Evolutionary conservation across 768 basidiomycete genomes (phyloP).

Genomic region (Kwoniella shandongensis): DNA sequence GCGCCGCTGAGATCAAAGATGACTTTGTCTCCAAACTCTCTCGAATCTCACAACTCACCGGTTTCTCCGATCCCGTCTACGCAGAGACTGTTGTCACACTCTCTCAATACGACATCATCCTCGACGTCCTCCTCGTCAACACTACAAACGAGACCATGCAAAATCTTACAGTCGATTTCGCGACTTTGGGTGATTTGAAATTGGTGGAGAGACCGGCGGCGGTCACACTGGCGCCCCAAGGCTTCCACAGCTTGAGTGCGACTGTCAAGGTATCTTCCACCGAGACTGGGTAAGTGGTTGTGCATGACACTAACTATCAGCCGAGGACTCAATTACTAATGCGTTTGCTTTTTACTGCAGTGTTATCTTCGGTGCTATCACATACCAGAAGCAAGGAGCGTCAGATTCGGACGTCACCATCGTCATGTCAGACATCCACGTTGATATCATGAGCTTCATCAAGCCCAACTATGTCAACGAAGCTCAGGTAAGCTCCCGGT

Average conservation of each 20-base stretch:
- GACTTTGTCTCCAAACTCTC: conserved; percentile 93
- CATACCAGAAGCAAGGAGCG: conserved; percentile 88
- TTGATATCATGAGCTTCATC: conserved; percentile 98
- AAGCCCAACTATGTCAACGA: conserved; percentile 95
- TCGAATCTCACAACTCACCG: conserved; percentile 89
- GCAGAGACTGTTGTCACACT: conserved; percentile 97
- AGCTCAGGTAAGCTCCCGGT: conserved; percentile 66
- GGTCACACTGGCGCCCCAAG: conserved; percentile 90
- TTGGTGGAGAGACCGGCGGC: conserved; percentile 93
- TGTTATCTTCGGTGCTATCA: conserved; percentile 95
- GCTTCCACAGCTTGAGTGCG: conserved; percentile 97
- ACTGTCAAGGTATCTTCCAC: conserved; percentile 97
- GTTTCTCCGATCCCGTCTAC: conserved; percentile 97
- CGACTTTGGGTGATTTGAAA: conserved; percentile 93
- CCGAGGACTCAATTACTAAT: conserved; percentile 41
- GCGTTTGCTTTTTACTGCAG: conserved; percentile 43
- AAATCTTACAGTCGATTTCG: conserved; percentile 95
- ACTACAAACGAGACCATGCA: conserved; percentile 91
- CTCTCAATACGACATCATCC: conserved; percentile 92
- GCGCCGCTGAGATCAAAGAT: conserved; percentile 75
- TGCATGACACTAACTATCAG: conserved; percentile 86
- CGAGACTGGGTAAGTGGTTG: conserved; percentile 71
- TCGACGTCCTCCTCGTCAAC: conserved; percentile 95
- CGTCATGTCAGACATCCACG: conserved; percentile 85
- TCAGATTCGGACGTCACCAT: conserved; percentile 69